Percentiles rank a stretch among this genome's conserved stretches.
phyloP scores from a whole-genome alignment of 257 asterid species.

The Solanum corneliomulleri region DNA sequence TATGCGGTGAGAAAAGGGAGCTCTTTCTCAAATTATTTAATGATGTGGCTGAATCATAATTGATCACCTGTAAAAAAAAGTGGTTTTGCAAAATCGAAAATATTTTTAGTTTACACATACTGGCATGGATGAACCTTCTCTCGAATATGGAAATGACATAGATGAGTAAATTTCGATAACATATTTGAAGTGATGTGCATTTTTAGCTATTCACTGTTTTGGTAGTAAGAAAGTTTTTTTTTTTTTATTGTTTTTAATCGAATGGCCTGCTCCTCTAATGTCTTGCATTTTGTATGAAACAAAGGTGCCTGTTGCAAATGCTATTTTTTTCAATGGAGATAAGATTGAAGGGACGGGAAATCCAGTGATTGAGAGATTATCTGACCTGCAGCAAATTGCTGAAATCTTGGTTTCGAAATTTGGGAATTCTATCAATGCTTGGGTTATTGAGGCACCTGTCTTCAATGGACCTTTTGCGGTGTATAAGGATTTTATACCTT shows the following conservation, averaged over 20 bases:
- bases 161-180: background rate
- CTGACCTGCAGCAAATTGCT: constrained; percentile 62
- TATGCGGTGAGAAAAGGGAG: background rate
- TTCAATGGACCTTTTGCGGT: constrained; percentile 88
- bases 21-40: no score
- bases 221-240: background rate
- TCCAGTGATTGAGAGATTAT: constrained; percentile 78
- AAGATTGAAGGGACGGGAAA: constrained; percentile 62
- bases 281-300: background rate
- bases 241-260: background rate
- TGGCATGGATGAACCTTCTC: background rate
- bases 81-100: no score
- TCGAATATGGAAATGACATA: background rate
- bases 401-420: constrained; percentile 74
- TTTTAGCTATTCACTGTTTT: background rate
- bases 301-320: constrained; percentile 87
- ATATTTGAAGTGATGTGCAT: background rate
- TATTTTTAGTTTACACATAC: no score
- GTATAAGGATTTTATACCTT: constrained; percentile 77
- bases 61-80: no score
- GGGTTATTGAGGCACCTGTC: constrained; percentile 71
- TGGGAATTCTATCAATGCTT: constrained; percentile 73
- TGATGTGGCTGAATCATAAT: no score
- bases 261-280: background rate
- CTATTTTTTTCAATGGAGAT: constrained; percentile 80